Base-by-base conservation (phyloP, 2,329 filamentous ascomycete genomes). In the Amauroascus niger region DNA sequence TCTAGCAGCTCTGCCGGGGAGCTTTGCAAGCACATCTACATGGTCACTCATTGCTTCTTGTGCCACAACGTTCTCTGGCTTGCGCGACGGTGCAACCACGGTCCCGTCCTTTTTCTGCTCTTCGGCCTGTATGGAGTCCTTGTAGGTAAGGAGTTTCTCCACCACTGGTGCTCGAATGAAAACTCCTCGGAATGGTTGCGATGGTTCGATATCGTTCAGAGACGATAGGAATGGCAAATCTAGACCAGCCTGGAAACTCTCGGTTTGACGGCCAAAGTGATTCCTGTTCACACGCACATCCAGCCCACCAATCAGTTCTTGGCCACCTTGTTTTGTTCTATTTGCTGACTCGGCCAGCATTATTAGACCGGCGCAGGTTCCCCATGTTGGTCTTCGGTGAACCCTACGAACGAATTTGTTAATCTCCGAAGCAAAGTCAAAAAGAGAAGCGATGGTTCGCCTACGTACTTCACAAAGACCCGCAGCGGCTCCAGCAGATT, bases 121-220 rank as follows among this genome's bases (percentile, higher is more conserved):
- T 32, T 69, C 74, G 1, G 64, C 64, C 61, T 81, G 79, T n/a
- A 77, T 69, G 1, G 77, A 77, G 13, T 71, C 63, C 11, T 67
- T 65, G 33, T 74, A 69, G 5, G 72, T 78, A 24, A 95, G 70
- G 1, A 97, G 72, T 65, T 84, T 84, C 68, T 97, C 90, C 1
- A 98, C 91, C 0, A 97, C 85, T 0, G 93, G 93, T 0, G 93
- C 93, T 7, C 93, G 80, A 63, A 98, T 98, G 69, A 98, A 98
- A 30, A 97, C 86, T 1, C 84, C 88, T 1, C 82, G 81, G 65
- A 94, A 97, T 0, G 80, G 78, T 11, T 59, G 18, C 11, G 49
- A 11, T n/a, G 58, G 57, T n/a, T 59, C 57, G 1, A 54, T 44
- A 48, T 66, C 61, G 13, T 65, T 59, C 62, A 58, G 35, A 56